These are phyloP conservation scores for Cercospora sesami DNA, from an alignment of 2,329 filamentous ascomycete genomes.

Conservation along the genomic window DNA sequence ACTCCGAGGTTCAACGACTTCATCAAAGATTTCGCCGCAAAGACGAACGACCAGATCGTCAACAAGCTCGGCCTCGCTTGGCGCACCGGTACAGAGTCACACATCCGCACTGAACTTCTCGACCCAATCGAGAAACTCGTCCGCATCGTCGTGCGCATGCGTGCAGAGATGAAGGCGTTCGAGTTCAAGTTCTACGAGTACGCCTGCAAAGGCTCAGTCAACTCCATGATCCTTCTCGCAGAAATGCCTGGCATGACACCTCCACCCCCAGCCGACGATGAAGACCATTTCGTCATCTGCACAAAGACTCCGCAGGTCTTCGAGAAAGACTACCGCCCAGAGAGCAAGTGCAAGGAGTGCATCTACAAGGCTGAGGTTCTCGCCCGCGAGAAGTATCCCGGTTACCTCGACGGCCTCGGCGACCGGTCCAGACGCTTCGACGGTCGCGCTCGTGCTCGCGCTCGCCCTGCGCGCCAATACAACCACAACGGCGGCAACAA, in stretches of 20 bases:
- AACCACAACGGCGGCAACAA: background rate
- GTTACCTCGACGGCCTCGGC: slow-evolving; percentile 4
- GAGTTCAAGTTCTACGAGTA: slow-evolving; percentile 13
- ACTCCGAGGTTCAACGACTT: slow-evolving; percentile 7
- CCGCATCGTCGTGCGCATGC: slow-evolving; percentile 18
- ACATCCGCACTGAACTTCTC: background rate
- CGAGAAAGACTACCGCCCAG: slow-evolving; percentile 10
- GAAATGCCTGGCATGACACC: background rate
- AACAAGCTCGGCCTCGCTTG: slow-evolving; percentile 10
- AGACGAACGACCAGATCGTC: slow-evolving; percentile 10
- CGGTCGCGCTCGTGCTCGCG: background rate
- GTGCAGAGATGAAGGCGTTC: slow-evolving; percentile 14
- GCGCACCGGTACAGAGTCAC: background rate
- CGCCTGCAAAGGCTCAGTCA: slow-evolving; percentile 3
- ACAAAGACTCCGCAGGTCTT: slow-evolving; percentile 11
- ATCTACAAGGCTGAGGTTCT: slow-evolving; percentile 13
- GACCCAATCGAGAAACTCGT: slow-evolving; percentile 13
- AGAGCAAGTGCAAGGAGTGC: background rate
- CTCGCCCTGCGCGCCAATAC: background rate
- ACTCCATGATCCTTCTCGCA: background rate
- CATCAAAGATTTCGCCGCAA: background rate
- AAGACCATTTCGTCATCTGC: slow-evolving; percentile 6
- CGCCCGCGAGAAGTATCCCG: background rate
- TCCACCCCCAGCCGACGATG: background rate
- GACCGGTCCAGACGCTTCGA: slow-evolving; percentile 1